Evolutionary conservation across 257 asterid genomes (phyloP).

Genomic region (Forsythia suspensa): DNA sequence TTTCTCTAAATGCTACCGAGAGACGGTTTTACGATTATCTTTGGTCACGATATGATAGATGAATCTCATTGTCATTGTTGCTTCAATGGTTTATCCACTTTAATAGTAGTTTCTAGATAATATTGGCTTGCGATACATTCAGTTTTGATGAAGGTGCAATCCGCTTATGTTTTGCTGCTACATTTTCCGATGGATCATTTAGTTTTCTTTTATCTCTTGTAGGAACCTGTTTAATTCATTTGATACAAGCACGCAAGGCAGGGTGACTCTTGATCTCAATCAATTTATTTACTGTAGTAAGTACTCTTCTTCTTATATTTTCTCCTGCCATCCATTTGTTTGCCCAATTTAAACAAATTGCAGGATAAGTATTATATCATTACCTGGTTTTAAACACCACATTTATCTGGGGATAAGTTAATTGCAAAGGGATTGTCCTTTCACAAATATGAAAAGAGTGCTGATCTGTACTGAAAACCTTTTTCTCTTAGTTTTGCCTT

Average conservation of each 20-base stretch:
- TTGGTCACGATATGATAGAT: not conserved
- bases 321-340: not conserved
- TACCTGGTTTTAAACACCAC: not conserved
- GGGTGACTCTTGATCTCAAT: slow-evolving; percentile 82
- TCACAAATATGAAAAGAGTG: not conserved
- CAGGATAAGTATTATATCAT: not conserved
- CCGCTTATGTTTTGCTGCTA: not conserved
- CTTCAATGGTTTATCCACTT: not conserved
- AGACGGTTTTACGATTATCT: not conserved
- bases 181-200: slow-evolving; percentile 6
- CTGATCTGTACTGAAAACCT: not conserved
- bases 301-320: slow-evolving; percentile 25
- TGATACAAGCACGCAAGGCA: slow-evolving; percentile 76
- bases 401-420: not conserved
- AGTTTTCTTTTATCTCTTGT: slow-evolving; percentile 4
- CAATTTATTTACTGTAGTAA: slow-evolving; percentile 83
- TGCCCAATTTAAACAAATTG: not conserved
- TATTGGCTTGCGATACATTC: not conserved
- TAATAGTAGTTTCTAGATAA: not conserved
- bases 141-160: not conserved
- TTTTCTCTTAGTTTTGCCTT: not conserved
- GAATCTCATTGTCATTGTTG: slow-evolving; percentile 2
- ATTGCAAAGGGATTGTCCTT: not conserved
- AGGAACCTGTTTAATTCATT: slow-evolving; percentile 81
- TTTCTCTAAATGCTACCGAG: not conserved